Evolutionary conservation across 306 rosid species (phyloP).

Genomic region (Sesbania bispinosa): DNA sequence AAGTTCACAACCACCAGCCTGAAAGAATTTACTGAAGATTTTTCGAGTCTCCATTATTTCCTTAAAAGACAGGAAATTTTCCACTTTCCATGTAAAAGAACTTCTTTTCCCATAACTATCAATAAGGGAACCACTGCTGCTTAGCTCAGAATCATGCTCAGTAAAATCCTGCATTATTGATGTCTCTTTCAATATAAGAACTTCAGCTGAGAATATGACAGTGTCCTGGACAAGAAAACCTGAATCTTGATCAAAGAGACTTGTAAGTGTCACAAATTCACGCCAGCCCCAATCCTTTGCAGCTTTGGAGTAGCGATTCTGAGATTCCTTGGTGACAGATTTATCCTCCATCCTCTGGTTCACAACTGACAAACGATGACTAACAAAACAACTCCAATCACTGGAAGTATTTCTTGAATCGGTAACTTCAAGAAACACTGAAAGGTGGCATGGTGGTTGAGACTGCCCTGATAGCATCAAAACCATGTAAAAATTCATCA

Average conservation of each 20-base stretch:
- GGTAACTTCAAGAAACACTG: conserved; percentile 98
- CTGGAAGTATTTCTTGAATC: conserved; percentile 93
- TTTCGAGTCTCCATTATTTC: conserved; percentile 99
- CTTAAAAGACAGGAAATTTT: conserved; percentile 91
- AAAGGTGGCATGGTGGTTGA: conserved; percentile 99
- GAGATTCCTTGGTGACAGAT: conserved; percentile 98
- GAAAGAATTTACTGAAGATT: conserved; percentile 98
- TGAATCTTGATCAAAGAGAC: conserved; percentile 98
- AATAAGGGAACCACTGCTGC: conserved; percentile 42
- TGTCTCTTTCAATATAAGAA: conserved; percentile 93
- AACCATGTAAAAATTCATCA: conserved; percentile 44
- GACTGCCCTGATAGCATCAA: conserved; percentile 95
- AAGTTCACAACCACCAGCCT: conserved; percentile 99
- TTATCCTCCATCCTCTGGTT: conserved; percentile 91
- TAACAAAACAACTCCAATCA: conserved; percentile 99
- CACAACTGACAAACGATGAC: conserved; percentile 93
- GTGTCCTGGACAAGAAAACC: conserved; percentile 97
- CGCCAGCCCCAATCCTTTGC: conserved; percentile 99
- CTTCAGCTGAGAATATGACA: conserved; percentile 97
- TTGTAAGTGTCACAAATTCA: conserved; percentile 98
- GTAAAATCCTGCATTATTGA: conserved; percentile 82
- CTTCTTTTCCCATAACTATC: conserved; percentile 60
- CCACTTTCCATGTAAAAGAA: conserved; percentile 99
- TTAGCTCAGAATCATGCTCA: conserved; percentile 57
- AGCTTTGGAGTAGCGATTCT: conserved; percentile 98